phyloP scores from a whole-genome alignment of 768 basidiomycete genomes.

The Lentinus brumalis region DNA sequence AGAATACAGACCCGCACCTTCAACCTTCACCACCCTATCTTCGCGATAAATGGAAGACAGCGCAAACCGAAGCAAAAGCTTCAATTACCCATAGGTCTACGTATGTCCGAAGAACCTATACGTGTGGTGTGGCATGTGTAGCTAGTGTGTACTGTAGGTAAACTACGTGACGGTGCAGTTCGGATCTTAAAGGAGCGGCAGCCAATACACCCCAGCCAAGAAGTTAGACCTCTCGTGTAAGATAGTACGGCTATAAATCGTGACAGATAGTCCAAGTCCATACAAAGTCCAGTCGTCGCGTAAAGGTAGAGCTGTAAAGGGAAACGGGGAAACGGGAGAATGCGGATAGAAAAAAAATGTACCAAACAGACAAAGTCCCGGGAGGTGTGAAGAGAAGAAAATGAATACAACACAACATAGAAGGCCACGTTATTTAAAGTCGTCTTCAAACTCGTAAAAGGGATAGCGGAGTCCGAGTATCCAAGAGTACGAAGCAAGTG shows the following conservation, averaged over 20 bases:
- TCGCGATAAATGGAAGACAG: no score
- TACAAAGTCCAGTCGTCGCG: neutral
- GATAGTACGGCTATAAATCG: neutral
- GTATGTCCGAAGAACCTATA: no score
- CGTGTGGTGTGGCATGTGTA: no score
- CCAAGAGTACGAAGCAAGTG: neutral
- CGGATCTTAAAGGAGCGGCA: neutral
- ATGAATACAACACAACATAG: neutral
- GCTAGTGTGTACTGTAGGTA: no score
- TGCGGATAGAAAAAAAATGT: no score
- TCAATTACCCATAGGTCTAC: no score
- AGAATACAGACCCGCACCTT: no score
- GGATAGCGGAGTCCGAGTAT: neutral
- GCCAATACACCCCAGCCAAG: neutral
- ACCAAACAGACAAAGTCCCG: neutral
- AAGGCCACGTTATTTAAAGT: neutral
- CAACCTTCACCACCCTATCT: no score
- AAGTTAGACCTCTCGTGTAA: neutral
- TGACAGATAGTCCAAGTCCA: neutral
- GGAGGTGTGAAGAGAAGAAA: neutral
- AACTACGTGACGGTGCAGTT: no score
- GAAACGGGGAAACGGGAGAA: neutral
- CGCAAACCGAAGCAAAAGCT: no score
- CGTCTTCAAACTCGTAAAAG: neutral
- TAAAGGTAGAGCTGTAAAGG: neutral